phyloP scores from a whole-genome alignment of 1,284 basidiomycete genomes.

The Puccinia polysora region DNA sequence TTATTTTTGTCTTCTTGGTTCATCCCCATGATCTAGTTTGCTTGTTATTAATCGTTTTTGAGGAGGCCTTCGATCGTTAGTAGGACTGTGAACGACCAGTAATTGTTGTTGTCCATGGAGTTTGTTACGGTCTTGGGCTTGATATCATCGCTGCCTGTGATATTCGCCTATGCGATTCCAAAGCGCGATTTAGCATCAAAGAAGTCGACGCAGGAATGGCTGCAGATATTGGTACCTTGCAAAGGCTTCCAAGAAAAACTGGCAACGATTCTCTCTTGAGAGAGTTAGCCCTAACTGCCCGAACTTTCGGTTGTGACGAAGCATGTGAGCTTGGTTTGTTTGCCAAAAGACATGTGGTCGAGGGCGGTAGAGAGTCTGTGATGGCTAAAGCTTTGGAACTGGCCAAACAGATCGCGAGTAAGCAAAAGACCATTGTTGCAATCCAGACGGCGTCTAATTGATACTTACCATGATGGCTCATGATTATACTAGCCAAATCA shows the following conservation, averaged over 20 bases:
- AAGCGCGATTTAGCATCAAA: conserved; percentile 70
- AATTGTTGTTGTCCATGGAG: conserved; percentile 74
- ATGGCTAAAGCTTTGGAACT: conserved; percentile 47
- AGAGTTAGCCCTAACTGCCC: conserved; percentile 74
- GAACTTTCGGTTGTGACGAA: conserved; percentile 67
- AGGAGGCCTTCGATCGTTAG: conserved; percentile 54
- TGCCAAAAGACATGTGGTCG: conserved; percentile 62
- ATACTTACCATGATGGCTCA: background rate
- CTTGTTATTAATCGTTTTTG: background rate
- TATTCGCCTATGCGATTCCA: conserved; percentile 67
- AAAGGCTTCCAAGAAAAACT: conserved; percentile 73
- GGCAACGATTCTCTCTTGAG: conserved; percentile 72
- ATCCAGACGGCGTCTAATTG: background rate
- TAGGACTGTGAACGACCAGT: conserved; percentile 75
- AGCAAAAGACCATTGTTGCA: no score
- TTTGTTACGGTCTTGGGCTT: conserved; percentile 67
- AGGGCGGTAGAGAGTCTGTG: conserved; percentile 62
- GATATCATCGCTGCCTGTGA: conserved; percentile 77
- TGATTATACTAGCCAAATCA: conserved; percentile 63
- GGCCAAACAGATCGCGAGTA: conserved; percentile 44
- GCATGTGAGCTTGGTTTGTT: conserved; percentile 72
- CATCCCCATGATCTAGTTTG: background rate
- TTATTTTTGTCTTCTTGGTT: background rate
- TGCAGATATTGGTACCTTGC: conserved; percentile 83
- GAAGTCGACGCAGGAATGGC: conserved; percentile 87